Conservation (phyloP, 768 basidiomycete species). For the Macrocybe gigantea region DNA sequence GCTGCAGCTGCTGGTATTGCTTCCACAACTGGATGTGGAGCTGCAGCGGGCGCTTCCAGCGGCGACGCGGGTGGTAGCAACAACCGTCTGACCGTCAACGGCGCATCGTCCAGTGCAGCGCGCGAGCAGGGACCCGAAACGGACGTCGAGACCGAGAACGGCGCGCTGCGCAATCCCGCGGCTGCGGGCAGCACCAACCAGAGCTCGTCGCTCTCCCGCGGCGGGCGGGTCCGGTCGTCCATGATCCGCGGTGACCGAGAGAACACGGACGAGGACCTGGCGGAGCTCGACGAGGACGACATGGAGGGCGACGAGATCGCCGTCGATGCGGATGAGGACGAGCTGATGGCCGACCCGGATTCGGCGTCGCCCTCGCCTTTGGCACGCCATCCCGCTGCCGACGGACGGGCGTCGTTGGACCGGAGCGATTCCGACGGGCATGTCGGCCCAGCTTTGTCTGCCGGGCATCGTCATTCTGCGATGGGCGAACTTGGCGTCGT, state of each 20-base stretch:
- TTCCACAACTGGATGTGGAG: slow-evolving; percentile 1
- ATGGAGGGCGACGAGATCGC: background rate
- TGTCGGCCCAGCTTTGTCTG: background rate
- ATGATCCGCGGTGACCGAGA: background rate
- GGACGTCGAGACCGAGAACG: slow-evolving; percentile 29
- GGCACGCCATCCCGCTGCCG: slow-evolving; percentile 3
- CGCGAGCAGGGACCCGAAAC: slow-evolving; percentile 25
- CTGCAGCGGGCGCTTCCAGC: slow-evolving; percentile 6
- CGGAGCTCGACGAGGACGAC: slow-evolving; percentile 3
- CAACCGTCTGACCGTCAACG: slow-evolving; percentile 13
- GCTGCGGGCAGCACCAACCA: too few species aligned
- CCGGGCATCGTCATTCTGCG: slow-evolving; percentile 1
- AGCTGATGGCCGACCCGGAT: slow-evolving; percentile 3
- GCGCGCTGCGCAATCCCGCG: background rate
- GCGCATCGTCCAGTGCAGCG: slow-evolving; percentile 1
- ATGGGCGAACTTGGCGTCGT: slow-evolving; percentile 9
- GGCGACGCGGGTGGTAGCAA: slow-evolving; percentile 15
- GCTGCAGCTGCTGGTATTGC: background rate
- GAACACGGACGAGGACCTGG: background rate
- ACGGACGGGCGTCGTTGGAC: slow-evolving; percentile 10
- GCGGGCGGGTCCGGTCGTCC: background rate
- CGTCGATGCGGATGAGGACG: slow-evolving; percentile 4
- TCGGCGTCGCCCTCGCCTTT: background rate
- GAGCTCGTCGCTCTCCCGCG: too few species aligned
- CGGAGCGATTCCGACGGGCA: background rate